Evolutionary conservation across 75 land plant genomes (phyloP).

Genomic region (Selaginella tamariscina): DNA sequence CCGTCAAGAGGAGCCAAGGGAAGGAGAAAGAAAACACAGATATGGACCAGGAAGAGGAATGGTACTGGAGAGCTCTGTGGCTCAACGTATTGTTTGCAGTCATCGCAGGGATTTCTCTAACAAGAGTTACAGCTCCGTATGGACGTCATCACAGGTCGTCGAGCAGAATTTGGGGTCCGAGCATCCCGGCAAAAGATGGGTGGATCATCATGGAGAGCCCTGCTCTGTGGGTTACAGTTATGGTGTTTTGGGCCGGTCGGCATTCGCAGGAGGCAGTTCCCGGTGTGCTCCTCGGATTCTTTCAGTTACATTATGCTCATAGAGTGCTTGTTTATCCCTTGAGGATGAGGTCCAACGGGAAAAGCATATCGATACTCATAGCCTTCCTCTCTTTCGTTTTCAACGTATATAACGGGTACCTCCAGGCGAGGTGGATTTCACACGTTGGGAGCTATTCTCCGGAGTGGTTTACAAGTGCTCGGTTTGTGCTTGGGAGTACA

Average conservation of each 20-base stretch:
- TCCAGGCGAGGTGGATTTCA: constrained; percentile 3
- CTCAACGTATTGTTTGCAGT: constrained; percentile 15
- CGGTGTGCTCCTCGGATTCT: neutral
- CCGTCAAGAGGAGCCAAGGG: too few species aligned
- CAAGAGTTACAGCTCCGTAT: constrained; percentile 54
- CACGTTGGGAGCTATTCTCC: neutral
- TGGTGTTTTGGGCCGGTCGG: neutral
- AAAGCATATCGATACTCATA: neutral
- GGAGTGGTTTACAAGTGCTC: neutral
- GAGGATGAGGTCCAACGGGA: neutral
- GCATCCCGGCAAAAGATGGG: neutral
- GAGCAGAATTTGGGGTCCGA: neutral
- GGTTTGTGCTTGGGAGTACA: neutral
- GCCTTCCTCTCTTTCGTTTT: neutral
- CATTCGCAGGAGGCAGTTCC: neutral
- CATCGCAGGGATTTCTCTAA: constrained; percentile 26
- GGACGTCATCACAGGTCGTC: constrained; percentile 39
- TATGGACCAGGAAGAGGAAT: constrained; percentile 8
- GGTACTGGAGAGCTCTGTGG: constrained; percentile 21
- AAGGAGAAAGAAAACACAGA: too few species aligned
- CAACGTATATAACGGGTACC: constrained; percentile 2
- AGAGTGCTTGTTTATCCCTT: neutral
- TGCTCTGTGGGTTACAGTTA: neutral
- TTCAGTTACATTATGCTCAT: neutral
- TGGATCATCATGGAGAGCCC: constrained; percentile 11